Evolutionary conservation across 768 basidiomycete genomes (phyloP).

Genomic region (Suillus plorans): DNA sequence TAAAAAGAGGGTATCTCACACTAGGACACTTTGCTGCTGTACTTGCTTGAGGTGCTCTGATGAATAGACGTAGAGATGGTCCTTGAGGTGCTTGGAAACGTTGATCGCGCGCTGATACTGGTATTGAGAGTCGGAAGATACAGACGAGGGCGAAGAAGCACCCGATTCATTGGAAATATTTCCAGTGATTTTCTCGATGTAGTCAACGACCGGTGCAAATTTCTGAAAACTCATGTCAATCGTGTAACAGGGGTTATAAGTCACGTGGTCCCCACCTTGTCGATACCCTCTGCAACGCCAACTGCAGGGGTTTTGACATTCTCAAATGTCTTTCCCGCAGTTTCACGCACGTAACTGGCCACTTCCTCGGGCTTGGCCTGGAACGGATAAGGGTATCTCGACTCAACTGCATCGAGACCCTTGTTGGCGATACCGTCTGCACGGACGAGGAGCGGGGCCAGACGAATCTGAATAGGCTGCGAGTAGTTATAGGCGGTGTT

Average conservation of each 20-base stretch:
- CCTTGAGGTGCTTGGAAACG: slow-evolving; percentile 63
- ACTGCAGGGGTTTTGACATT: slow-evolving; percentile 65
- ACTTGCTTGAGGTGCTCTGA: slow-evolving; percentile 71
- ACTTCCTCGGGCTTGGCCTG: slow-evolving; percentile 73
- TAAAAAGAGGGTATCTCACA: slow-evolving; percentile 43
- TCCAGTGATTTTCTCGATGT: slow-evolving; percentile 56
- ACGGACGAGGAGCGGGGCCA: slow-evolving; percentile 64
- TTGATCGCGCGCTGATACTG: slow-evolving; percentile 76
- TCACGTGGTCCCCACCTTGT: slow-evolving; percentile 54
- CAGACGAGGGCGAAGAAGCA: slow-evolving; percentile 44
- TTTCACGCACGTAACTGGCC: slow-evolving; percentile 54
- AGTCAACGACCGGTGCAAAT: slow-evolving; percentile 75
- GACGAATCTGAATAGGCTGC: slow-evolving; percentile 61
- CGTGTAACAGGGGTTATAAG: slow-evolving; percentile 11
- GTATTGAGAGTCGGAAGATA: slow-evolving; percentile 57
- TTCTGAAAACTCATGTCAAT: slow-evolving; percentile 37
- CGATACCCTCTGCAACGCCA: slow-evolving; percentile 64
- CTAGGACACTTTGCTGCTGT: slow-evolving; percentile 60
- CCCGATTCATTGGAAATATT: slow-evolving; percentile 48
- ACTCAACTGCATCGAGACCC: slow-evolving; percentile 71
- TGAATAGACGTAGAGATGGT: slow-evolving; percentile 64
- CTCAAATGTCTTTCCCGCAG: slow-evolving; percentile 64
- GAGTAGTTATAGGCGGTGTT: slow-evolving; percentile 58
- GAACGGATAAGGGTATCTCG: slow-evolving; percentile 76
- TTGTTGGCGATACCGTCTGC: slow-evolving; percentile 72